Evolutionary conservation across 2,329 filamentous ascomycete species (phyloP), one percentile per base, ranked within the genome.

Genomic region (Phoma sp.): DNA sequence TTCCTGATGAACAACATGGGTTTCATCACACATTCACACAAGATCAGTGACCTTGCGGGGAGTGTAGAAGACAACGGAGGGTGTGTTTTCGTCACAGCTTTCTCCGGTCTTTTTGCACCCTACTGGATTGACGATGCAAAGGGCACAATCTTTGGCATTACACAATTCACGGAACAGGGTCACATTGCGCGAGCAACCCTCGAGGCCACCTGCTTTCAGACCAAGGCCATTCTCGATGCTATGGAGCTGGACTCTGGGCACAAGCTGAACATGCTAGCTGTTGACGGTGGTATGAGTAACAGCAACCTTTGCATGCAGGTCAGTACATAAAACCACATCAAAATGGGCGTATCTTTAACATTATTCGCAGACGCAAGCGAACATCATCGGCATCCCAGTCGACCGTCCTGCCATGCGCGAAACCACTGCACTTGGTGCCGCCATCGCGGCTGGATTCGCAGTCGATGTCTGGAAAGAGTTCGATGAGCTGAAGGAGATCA

Each of bases 51-150:
- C 55, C 76, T 89, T 39, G 87, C 87, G 6, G 82, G 81, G 38
- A 84, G 82, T 1, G 87, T 90, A 6, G 75, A 82, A 35, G 89
- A 96, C 74, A 96, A 89, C 58, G 92, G 92, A 51, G 92, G 92
- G 7, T 88, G 92, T 50, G 85, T 93, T 17, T 82, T 96, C 67
- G 92, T 96, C 57, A 96, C 92, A 2, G 92, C 92, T 1, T 96
- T 96, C 73, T 92, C 89, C 74, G 92, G 92, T 49, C 83, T 96
- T 2, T 96, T 96, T 72, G 92, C 92, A 1, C 92, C 92, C 0
- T 96, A 96, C 76, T 96, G 92, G 92, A 94, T 96, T 58, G 92
- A 96, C 71, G 91, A 96, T 76, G 92, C 92, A 19, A 89, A 92
- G 74, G 92, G 92, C 55, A 96, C 92, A 5, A 86, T 75, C 38